These are phyloP conservation scores for Tetradesmus lagerheimii DNA, from an alignment of 139 green algal species.

Conservation along the genomic window DNA sequence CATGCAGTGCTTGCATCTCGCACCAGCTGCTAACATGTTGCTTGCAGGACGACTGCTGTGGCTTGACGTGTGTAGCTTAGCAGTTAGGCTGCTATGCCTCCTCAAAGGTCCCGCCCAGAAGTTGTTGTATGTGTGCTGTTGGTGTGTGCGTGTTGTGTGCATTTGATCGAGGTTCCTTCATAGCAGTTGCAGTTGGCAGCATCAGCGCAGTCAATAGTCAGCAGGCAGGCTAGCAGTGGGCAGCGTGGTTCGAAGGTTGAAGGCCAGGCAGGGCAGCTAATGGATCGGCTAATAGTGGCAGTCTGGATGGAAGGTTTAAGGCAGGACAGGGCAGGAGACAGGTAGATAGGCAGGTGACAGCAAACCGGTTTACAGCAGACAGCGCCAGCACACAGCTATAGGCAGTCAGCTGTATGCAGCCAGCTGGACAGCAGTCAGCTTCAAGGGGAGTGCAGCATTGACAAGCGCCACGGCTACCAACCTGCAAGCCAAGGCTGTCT, in stretches of 20 bases:
- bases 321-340: neutral
- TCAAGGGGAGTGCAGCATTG: neutral
- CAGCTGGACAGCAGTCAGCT: neutral
- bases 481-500: neutral
- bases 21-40: too few relatives aligned
- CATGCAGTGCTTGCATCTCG: neutral
- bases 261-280: too few relatives aligned
- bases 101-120: neutral
- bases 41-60: neutral
- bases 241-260: neutral
- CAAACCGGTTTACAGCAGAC: neutral
- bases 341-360: neutral
- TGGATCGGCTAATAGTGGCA: neutral
- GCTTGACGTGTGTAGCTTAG: neutral
- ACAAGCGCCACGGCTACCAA: neutral
- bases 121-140: neutral
- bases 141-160: neutral
- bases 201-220: neutral
- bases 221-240: neutral
- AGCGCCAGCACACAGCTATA: neutral
- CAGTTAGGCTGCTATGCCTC: neutral
- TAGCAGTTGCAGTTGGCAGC: neutral
- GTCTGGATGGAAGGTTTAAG: too few relatives aligned
- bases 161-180: neutral
- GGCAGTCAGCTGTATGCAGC: neutral